Conservation (phyloP, 345 rosid species). For the Hevea brasiliensis region DNA sequence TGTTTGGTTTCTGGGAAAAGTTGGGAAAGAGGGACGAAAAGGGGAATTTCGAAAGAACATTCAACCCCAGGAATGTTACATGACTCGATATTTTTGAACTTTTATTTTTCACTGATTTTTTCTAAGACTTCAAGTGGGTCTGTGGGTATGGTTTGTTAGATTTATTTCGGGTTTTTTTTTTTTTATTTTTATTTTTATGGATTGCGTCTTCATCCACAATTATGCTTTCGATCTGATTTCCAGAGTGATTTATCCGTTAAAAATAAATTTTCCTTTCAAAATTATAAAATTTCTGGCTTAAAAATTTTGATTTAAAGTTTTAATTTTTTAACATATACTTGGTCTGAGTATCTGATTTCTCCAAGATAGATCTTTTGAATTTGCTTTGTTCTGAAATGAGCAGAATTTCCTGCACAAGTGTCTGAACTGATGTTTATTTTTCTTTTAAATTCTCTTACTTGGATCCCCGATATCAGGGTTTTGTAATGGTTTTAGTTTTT, state of each 20-base stretch:
- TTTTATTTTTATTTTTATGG: slow-evolving; percentile 1
- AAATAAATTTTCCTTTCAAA: background rate
- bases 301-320: background rate
- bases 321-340: background rate
- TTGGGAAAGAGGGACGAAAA: background rate
- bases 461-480: slow-evolving; percentile 32
- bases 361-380: slow-evolving; percentile 30
- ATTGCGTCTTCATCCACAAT: slow-evolving; percentile 13
- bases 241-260: background rate
- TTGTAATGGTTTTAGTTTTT: slow-evolving; percentile 39
- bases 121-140: slow-evolving; percentile 8
- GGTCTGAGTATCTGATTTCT: background rate
- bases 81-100: slow-evolving; percentile 1
- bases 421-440: slow-evolving; percentile 17
- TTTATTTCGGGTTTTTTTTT: background rate
- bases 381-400: slow-evolving; percentile 12
- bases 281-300: background rate
- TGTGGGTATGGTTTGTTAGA: background rate
- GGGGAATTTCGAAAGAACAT: slow-evolving; percentile 17
- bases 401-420: slow-evolving; percentile 9
- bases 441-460: slow-evolving; percentile 8
- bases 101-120: background rate
- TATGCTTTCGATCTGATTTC: slow-evolving; percentile 42
- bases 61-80: background rate
- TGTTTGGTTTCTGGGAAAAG: slow-evolving; percentile 24